phyloP scores from a whole-genome alignment of 768 basidiomycete genomes.

The Pisolithus orientalis region DNA sequence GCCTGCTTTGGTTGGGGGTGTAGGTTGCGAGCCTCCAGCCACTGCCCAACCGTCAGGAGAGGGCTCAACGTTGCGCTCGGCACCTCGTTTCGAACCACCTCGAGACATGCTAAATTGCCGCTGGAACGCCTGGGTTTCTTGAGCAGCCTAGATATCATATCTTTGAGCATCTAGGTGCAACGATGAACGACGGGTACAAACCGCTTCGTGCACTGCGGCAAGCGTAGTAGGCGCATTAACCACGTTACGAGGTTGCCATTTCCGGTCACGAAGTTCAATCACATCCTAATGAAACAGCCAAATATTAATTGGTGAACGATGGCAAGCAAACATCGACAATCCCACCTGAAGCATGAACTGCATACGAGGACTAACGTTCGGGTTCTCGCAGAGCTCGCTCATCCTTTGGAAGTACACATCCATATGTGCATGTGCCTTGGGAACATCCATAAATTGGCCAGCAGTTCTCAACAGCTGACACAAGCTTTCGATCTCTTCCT shows the following conservation, averaged over 20 bases:
- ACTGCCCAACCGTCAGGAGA: conserved; percentile 89
- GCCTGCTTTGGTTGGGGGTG: conserved; percentile 70
- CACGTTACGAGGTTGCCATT: conserved; percentile 70
- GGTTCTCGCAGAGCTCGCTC: conserved; percentile 71
- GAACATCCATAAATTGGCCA: conserved; percentile 73
- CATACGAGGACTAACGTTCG: conserved; percentile 79
- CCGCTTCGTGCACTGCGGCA: conserved; percentile 81
- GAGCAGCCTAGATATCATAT: conserved; percentile 46
- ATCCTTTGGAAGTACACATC: conserved; percentile 92
- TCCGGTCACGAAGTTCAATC: conserved; percentile 78
- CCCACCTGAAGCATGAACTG: conserved; percentile 92
- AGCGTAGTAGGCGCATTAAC: conserved; percentile 81
- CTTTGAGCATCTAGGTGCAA: conserved; percentile 25
- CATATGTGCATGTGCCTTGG: conserved; percentile 79
- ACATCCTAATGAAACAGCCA: conserved; percentile 57
- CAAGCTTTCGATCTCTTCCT: conserved; percentile 95
- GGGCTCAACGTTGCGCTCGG: conserved; percentile 57
- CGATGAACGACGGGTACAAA: conserved; percentile 33
- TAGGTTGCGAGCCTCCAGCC: conserved; percentile 41
- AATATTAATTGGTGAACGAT: background rate
- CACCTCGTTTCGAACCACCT: conserved; percentile 84
- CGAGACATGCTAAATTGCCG: conserved; percentile 78
- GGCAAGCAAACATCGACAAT: conserved; percentile 5
- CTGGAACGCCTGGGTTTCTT: conserved; percentile 34
- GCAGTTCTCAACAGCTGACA: conserved; percentile 91